Percentiles rank a stretch among this genome's conserved stretches.
These are phyloP conservation scores for Ophiostoma perfectum DNA, from an alignment of 2,329 filamentous ascomycete genomes.

Conservation along the genomic window DNA sequence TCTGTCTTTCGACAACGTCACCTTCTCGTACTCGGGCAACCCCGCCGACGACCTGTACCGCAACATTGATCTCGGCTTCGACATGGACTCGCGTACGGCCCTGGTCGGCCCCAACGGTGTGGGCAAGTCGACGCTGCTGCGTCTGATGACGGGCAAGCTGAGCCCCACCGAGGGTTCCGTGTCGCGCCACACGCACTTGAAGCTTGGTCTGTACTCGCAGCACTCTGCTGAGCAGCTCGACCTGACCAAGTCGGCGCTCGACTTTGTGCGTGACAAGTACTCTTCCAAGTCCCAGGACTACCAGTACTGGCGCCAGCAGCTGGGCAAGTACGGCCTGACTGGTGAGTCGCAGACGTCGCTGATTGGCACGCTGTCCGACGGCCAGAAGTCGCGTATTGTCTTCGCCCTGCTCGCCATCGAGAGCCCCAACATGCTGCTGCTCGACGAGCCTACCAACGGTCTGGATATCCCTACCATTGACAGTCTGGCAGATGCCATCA, in stretches of 20 bases:
- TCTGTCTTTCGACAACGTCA: conserved; percentile 92
- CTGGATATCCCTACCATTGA: conserved; percentile 98
- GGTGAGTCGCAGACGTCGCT: conserved; percentile 93
- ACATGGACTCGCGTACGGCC: conserved; percentile 98
- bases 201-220: conserved; percentile 96
- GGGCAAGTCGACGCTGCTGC: conserved; percentile 92
- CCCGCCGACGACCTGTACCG: conserved; percentile 89
- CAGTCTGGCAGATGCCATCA: conserved; percentile 94
- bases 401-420: conserved; percentile 96
- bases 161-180: conserved; percentile 77
- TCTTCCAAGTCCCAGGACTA: conserved; percentile 84
- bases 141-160: conserved; percentile 93
- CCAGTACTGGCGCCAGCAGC: conserved; percentile 98
- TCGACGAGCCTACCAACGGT: conserved; percentile 99
- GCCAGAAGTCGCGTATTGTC: conserved; percentile 96
- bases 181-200: conserved; percentile 92
- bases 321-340: conserved; percentile 86
- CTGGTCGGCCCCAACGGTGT: conserved; percentile 98
- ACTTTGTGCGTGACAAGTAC: conserved; percentile 98
- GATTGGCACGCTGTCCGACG: conserved; percentile 96
- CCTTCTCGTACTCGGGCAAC: conserved; percentile 94
- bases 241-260: conserved; percentile 92
- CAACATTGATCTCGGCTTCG: conserved; percentile 94
- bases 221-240: conserved; percentile 98
- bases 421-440: conserved; percentile 90